These are phyloP conservation scores for Paramecium octaurelia DNA, from an alignment of 73 alveolate genomes.

Conservation along the genomic window DNA sequence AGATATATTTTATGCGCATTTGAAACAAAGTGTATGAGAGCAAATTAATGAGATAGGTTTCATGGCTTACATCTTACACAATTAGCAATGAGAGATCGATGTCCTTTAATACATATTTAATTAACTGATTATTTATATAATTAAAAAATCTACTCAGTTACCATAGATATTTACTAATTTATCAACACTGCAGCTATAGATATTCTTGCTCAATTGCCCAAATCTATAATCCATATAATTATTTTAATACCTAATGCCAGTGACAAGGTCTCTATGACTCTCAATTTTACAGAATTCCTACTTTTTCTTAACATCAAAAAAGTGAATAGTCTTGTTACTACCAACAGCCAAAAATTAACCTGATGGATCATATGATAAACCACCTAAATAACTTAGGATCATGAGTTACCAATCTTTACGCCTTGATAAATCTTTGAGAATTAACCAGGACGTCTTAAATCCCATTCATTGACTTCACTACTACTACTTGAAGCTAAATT, in stretches of 20 bases:
- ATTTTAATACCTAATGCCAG: neutral
- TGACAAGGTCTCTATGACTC: constrained; percentile 11
- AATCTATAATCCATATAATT: neutral
- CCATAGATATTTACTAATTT: neutral
- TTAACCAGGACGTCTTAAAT: neutral
- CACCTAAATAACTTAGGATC: neutral
- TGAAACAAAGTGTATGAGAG: constrained; percentile 19
- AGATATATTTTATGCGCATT: constrained; percentile 10
- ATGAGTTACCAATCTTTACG: neutral
- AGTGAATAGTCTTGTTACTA: neutral
- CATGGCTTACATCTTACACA: constrained; percentile 14
- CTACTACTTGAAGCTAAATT: neutral
- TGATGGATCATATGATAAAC: neutral
- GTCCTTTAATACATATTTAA: neutral
- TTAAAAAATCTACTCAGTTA: constrained; percentile 17
- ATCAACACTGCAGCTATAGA: neutral
- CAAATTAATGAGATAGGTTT: constrained; percentile 14
- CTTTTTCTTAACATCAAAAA: neutral
- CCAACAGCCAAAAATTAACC: constrained; percentile 33
- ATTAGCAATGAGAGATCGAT: neutral
- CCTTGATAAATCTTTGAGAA: neutral
- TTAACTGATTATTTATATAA: constrained; percentile 1
- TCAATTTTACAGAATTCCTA: neutral
- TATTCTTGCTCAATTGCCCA: neutral
- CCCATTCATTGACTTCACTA: neutral